Base-by-base conservation (phyloP, 2,329 filamentous ascomycete species). In the Talaromyces rugulosus region DNA sequence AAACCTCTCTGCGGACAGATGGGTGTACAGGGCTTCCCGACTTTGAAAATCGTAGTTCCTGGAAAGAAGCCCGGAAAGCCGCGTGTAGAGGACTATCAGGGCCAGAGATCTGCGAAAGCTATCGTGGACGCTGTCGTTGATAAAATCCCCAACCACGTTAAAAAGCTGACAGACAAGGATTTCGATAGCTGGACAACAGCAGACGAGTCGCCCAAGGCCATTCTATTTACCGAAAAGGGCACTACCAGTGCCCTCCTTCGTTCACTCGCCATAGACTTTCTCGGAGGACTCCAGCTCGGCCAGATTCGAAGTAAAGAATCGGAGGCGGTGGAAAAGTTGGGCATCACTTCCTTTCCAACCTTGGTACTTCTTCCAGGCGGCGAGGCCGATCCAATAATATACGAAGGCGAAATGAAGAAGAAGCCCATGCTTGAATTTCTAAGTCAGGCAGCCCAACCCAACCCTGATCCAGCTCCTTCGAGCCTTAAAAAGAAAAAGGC, bases 181-280 rank as follows among this genome's bases (percentile, higher is more conserved):
- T 71, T 96, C 42, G 88, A 92, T 62, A 79, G 80, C 12, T 99
- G 94, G 84, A 76, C 97, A 56, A 78, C 80, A 9, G 83, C 85
- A 62, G 83, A 85, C 52, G 85, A 89, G 23, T 85, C 83, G 12
- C 85, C 92, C 56, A 97, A 96, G 80, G 93, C 90, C 0, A 87
- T 99, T 36, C 81, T 99, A 3, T 98, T 99, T 77, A 96, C 91
- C 2, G 91, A 96, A 61, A 99, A 98, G 81, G 92, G 92, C 27
- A 89, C 89, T 5, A 94, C 91, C 0, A 94, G 91, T 72, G 86
- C 92, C 11, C 81, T 96, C 28, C 79, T 97, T 66, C 90, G 90
- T 75, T 88, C 92, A 64, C 76, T 98, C 59, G 93, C 95, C 6
- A 92, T 97, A 69, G 95, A 98, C 73, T 99, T 94, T 76, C 82